A percentile compares a stretch with the other conserved stretches of the same genome.
phyloP scores from a whole-genome alignment of 495 filamentous ascomycete genomes.

The Geoglossum glabrum region DNA sequence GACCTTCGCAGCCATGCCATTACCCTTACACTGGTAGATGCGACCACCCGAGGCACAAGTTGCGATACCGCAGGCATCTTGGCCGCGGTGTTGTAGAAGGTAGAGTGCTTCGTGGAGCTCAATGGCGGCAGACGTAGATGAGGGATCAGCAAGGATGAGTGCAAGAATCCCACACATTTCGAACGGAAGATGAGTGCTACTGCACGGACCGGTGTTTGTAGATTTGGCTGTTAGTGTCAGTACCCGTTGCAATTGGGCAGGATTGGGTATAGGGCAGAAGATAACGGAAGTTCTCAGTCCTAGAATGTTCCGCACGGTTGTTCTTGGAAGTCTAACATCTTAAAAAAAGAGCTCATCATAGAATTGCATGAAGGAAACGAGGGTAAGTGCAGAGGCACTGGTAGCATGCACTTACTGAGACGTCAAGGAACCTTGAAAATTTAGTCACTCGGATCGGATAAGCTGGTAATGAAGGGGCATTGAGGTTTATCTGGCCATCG shows the following conservation, averaged over 20 bases:
- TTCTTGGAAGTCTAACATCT: constrained; percentile 6
- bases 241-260: not conserved
- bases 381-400: not conserved
- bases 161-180: constrained; percentile 79
- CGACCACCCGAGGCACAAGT: constrained; percentile 60
- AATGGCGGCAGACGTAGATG: constrained; percentile 41
- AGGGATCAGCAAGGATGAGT: constrained; percentile 51
- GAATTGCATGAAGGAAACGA: not conserved
- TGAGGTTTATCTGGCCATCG: not conserved
- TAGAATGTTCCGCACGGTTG: not conserved
- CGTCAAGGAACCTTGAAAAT: not conserved
- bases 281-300: not conserved
- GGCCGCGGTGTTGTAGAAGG: constrained; percentile 67
- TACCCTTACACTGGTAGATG: constrained; percentile 80
- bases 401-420: not conserved
- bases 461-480: not conserved
- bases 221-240: too few species aligned
- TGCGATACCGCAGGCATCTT: constrained; percentile 81
- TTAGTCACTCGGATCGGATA: not conserved
- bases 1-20: constrained; percentile 78
- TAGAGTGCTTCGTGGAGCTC: constrained; percentile 83
- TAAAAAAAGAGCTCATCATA: not conserved
- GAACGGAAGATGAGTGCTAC: not conserved
- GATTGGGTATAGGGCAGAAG: not conserved
- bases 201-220: not conserved